A percentile compares a stretch with the other conserved stretches of the same genome.
Conservation (phyloP, 139 green algal genomes). For the Asterochloris sp. region DNA sequence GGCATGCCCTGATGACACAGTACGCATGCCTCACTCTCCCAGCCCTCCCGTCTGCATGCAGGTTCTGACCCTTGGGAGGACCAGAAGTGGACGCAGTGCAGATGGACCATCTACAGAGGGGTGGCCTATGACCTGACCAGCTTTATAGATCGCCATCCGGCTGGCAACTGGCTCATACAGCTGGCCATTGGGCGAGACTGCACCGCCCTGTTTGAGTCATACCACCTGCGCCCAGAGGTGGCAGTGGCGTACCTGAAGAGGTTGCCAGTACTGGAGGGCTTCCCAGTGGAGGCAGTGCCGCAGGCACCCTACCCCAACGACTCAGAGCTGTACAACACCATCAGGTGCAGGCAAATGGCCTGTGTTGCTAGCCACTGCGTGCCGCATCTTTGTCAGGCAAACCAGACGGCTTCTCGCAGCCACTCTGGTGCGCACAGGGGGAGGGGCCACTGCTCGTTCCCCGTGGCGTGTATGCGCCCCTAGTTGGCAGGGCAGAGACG, state of each 20-base stretch:
- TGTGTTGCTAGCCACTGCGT: too few relatives aligned
- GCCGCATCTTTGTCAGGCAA: too few relatives aligned
- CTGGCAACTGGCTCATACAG: slow-evolving; percentile 67
- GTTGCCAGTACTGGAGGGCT: slow-evolving; percentile 69
- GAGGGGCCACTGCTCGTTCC: too few relatives aligned
- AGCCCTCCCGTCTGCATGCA: too few relatives aligned
- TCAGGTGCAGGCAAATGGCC: slow-evolving; percentile 18
- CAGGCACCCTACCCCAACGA: slow-evolving; percentile 76
- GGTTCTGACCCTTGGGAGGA: neutral
- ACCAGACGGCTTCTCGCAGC: too few relatives aligned
- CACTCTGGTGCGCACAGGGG: too few relatives aligned
- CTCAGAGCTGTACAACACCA: slow-evolving; percentile 58
- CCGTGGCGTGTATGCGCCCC: too few relatives aligned
- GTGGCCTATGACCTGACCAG: slow-evolving; percentile 50
- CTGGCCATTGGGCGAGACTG: slow-evolving; percentile 73
- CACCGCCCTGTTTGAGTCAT: slow-evolving; percentile 82
- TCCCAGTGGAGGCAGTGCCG: slow-evolving; percentile 75
- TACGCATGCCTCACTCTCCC: too few relatives aligned
- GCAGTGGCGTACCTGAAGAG: slow-evolving; percentile 50
- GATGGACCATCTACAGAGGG: slow-evolving; percentile 71
- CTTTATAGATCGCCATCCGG: slow-evolving; percentile 61
- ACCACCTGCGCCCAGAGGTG: slow-evolving; percentile 75
- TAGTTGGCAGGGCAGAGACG: too few relatives aligned
- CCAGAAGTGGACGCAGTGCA: slow-evolving; percentile 23
- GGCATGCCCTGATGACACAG: too few relatives aligned